Evolutionary conservation across 345 rosid species (phyloP).

Genomic region (Corchorus capsularis): DNA sequence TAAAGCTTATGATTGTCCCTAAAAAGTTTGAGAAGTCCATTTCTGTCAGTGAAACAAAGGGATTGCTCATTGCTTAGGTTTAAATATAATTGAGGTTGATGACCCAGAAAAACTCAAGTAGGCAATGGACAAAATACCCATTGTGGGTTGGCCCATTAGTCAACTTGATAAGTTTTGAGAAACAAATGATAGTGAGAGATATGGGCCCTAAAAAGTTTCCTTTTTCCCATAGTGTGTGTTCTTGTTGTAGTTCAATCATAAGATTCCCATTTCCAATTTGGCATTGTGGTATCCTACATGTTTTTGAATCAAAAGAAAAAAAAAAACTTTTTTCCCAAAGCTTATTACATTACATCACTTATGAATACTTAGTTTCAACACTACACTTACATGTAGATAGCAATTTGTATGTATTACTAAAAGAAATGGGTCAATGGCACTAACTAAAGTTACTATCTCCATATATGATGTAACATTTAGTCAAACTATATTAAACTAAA

Average conservation of each 20-base stretch:
- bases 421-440: background rate
- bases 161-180: conserved; percentile 24
- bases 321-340: background rate
- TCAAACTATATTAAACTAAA: background rate
- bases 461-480: conserved; percentile 9
- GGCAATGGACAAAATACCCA: conserved; percentile 1
- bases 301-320: background rate
- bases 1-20: background rate
- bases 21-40: background rate
- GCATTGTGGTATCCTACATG: conserved; percentile 38
- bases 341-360: conserved; percentile 34
- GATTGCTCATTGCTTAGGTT: background rate
- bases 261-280: conserved; percentile 35
- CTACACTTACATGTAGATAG: background rate
- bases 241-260: conserved; percentile 33
- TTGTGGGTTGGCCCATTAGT: conserved; percentile 33
- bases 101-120: background rate
- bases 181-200: conserved; percentile 23
- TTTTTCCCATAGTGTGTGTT: conserved; percentile 16
- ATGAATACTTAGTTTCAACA: background rate
- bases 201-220: conserved; percentile 25
- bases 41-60: background rate
- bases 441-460: background rate
- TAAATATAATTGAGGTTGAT: background rate
- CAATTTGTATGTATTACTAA: background rate